Conservation (phyloP, 176 grass and related monocot genomes). For the Carex kokanica region DNA sequence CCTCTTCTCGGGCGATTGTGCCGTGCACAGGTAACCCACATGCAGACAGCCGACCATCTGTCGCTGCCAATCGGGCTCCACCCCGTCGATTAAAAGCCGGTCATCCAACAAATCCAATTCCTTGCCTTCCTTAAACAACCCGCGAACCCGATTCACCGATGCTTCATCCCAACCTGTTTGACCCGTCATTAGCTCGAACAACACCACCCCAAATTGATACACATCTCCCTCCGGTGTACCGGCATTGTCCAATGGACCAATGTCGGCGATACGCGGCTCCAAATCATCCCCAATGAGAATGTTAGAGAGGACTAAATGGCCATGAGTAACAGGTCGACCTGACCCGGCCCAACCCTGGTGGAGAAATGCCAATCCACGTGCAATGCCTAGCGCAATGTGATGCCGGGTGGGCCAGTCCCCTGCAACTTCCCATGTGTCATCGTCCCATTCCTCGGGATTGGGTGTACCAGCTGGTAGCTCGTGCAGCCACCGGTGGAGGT, state of each 20-base stretch:
- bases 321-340: constrained; percentile 43
- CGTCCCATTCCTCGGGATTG: constrained; percentile 42
- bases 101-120: constrained; percentile 54
- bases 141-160: constrained; percentile 46
- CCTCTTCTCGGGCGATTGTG: constrained; percentile 51
- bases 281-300: constrained; percentile 71
- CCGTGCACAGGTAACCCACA: constrained; percentile 68
- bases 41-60: constrained; percentile 59
- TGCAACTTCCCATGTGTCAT: constrained; percentile 39
- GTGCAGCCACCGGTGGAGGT: constrained; percentile 84
- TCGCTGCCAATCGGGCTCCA: constrained; percentile 21
- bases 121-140: constrained; percentile 44
- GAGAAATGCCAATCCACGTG: constrained; percentile 76
- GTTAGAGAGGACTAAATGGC: constrained; percentile 67
- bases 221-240: constrained; percentile 47
- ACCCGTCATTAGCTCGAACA: constrained; percentile 83
- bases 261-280: constrained; percentile 68
- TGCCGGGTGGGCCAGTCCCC: constrained; percentile 58
- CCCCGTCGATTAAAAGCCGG: constrained; percentile 36
- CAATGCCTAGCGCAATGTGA: constrained; percentile 64
- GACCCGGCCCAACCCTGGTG: constrained; percentile 84
- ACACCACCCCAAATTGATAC: constrained; percentile 60
- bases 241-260: neutral
- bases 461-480: constrained; percentile 57
- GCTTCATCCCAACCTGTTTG: constrained; percentile 52